Evolutionary conservation across 345 rosid genomes (phyloP).

Genomic region (Citrus inodora): DNA sequence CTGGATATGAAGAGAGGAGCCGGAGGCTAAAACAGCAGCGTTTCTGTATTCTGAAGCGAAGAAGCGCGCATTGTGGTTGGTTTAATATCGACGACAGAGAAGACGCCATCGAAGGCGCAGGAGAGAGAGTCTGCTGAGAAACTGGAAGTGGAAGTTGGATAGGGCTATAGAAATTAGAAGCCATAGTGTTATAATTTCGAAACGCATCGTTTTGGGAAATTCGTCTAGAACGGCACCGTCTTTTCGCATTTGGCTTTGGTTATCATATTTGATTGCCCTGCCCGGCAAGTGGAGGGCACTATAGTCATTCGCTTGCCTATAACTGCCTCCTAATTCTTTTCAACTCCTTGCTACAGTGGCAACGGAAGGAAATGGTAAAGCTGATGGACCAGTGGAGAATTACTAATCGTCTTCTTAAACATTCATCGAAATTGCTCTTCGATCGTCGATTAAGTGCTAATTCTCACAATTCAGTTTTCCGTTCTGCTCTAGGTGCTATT

Average conservation of each 20-base stretch:
- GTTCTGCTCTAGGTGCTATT: background rate
- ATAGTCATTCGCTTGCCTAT: constrained; percentile 6
- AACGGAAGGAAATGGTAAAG: constrained; percentile 12
- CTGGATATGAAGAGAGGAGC: constrained; percentile 32
- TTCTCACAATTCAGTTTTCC: background rate
- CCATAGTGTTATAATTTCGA: background rate
- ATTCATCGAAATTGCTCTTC: constrained; percentile 20
- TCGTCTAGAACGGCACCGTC: too few species aligned
- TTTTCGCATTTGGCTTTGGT: too few species aligned
- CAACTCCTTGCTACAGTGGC: background rate
- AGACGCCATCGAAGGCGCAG: constrained; percentile 54
- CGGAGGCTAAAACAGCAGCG: constrained; percentile 35
- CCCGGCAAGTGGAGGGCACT: background rate
- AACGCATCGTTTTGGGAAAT: constrained; percentile 32
- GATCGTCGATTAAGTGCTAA: constrained; percentile 18
- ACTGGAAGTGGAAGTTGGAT: constrained; percentile 15
- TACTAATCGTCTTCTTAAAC: constrained; percentile 28
- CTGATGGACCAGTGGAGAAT: constrained; percentile 52
- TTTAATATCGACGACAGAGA: constrained; percentile 52
- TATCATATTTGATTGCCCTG: background rate
- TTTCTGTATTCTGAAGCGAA: constrained; percentile 37
- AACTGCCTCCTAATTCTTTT: background rate
- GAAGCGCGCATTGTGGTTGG: constrained; percentile 39
- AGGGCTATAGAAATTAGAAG: constrained; percentile 18
- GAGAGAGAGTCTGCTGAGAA: background rate